A percentile compares a stretch with the other conserved stretches of the same genome.
phyloP scores from a whole-genome alignment of 805 yeast species.

The Pichia ethanolica region DNA sequence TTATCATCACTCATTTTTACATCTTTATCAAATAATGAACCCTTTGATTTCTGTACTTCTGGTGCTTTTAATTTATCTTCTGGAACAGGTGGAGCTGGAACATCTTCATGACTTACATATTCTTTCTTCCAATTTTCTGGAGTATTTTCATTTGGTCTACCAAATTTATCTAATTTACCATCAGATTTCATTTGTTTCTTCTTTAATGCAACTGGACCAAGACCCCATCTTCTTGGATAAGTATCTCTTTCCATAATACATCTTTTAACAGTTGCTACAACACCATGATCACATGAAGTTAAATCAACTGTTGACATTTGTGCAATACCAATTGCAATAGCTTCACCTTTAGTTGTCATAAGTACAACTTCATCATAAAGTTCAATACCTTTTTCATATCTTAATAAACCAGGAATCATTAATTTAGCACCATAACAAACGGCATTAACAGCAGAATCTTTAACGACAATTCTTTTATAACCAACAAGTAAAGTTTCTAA shows the following conservation, averaged over 20 bases:
- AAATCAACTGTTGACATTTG: slow-evolving; percentile 98
- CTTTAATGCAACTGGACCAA: slow-evolving; percentile 97
- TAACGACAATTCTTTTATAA: slow-evolving; percentile 90
- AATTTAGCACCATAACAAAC: slow-evolving; percentile 98
- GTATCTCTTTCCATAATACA: slow-evolving; percentile 99
- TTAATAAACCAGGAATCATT: slow-evolving; percentile 96
- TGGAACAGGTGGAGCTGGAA: slow-evolving; percentile 53
- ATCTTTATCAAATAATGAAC: slow-evolving; percentile 33
- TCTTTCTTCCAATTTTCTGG: slow-evolving; percentile 87
- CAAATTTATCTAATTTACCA: slow-evolving; percentile 94
- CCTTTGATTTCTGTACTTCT: slow-evolving; percentile 37
- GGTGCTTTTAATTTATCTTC: slow-evolving; percentile 39
- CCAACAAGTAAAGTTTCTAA: slow-evolving; percentile 89
- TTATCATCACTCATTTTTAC: slow-evolving; percentile 20
- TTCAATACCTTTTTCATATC: slow-evolving; percentile 97
- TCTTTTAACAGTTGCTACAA: slow-evolving; percentile 97
- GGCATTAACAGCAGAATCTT: slow-evolving; percentile 92
- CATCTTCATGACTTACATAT: slow-evolving; percentile 66
- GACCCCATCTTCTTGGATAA: slow-evolving; percentile 99
- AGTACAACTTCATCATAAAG: slow-evolving; percentile 95
- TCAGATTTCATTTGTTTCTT: slow-evolving; percentile 97
- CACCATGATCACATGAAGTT: slow-evolving; percentile 96
- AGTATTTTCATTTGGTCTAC: slow-evolving; percentile 88
- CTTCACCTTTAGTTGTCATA: slow-evolving; percentile 99
- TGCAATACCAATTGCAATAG: slow-evolving; percentile 96